Conservation (phyloP, 2,329 filamentous ascomycete species). For the Cladosporium sp. region DNA sequence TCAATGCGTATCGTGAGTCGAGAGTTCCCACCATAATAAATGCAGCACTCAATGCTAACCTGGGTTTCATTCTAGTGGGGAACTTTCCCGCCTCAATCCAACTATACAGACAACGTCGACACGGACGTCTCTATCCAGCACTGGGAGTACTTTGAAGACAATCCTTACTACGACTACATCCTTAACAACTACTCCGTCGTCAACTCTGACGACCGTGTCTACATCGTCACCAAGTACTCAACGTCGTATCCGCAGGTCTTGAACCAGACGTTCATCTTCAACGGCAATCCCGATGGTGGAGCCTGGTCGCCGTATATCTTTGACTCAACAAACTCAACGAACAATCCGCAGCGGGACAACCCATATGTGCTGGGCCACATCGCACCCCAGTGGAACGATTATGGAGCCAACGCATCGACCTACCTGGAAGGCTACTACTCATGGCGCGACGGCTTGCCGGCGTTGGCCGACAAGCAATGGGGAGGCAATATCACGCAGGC, state of each 20-base stretch:
- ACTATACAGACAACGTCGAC: slow-evolving; percentile 37
- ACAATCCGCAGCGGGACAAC: slow-evolving; percentile 42
- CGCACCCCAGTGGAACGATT: slow-evolving; percentile 53
- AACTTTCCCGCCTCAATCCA: slow-evolving; percentile 44
- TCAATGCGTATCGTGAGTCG: slow-evolving; percentile 40
- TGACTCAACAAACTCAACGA: slow-evolving; percentile 44
- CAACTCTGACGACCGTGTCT: slow-evolving; percentile 53
- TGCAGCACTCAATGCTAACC: background rate
- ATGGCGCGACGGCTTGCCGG: slow-evolving; percentile 48
- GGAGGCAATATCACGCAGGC: slow-evolving; percentile 42
- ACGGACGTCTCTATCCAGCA: slow-evolving; percentile 51
- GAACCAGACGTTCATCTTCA: slow-evolving; percentile 45
- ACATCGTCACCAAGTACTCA: slow-evolving; percentile 49
- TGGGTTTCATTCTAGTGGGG: slow-evolving; percentile 41
- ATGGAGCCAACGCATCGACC: slow-evolving; percentile 48
- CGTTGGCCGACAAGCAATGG: slow-evolving; percentile 53
- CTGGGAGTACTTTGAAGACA: slow-evolving; percentile 53
- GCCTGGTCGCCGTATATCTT: slow-evolving; percentile 50
- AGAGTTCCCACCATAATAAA: background rate
- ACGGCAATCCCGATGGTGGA: slow-evolving; percentile 40
- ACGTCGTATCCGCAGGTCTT: slow-evolving; percentile 45
- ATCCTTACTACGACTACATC: slow-evolving; percentile 44
- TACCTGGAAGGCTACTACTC: slow-evolving; percentile 52
- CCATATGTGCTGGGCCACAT: slow-evolving; percentile 47
- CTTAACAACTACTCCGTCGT: slow-evolving; percentile 47